Conservation (phyloP, 2,329 filamentous ascomycete genomes). For the Clarireedia sp. region DNA sequence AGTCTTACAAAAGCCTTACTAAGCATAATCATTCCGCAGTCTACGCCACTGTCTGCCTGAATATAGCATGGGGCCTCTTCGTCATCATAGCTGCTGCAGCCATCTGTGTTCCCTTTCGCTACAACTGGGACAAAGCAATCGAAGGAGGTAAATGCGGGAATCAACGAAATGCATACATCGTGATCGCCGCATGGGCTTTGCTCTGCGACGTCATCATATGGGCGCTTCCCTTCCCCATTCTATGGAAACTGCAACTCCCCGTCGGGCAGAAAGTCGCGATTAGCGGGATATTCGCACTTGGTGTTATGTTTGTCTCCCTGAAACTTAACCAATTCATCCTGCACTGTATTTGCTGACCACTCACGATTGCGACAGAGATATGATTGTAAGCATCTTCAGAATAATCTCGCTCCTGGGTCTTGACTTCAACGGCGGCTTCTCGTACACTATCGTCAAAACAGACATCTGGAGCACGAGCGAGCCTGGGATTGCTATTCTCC, state of each 20-base stretch:
- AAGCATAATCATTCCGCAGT: neutral
- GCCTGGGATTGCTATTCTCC: neutral
- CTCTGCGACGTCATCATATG: slow-evolving; percentile 2
- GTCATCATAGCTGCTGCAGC: neutral
- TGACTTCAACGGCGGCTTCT: neutral
- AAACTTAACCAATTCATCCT: too few relatives aligned
- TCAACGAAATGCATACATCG: neutral
- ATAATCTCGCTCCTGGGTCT: neutral
- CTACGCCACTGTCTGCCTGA: neutral
- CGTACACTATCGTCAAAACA: neutral
- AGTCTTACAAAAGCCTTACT: too few relatives aligned
- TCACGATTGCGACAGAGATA: neutral
- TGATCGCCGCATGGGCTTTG: neutral
- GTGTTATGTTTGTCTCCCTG: neutral
- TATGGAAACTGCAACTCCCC: neutral
- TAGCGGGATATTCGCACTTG: slow-evolving; percentile 7
- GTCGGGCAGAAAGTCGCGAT: neutral
- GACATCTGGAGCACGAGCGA: neutral
- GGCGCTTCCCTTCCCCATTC: neutral
- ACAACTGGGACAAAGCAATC: neutral
- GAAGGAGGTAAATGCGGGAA: neutral
- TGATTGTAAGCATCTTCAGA: neutral
- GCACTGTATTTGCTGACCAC: neutral
- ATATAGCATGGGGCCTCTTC: neutral
- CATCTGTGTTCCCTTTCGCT: neutral